phyloP scores from a whole-genome alignment of 495 filamentous ascomycete genomes.

The Tirmania nivea region DNA sequence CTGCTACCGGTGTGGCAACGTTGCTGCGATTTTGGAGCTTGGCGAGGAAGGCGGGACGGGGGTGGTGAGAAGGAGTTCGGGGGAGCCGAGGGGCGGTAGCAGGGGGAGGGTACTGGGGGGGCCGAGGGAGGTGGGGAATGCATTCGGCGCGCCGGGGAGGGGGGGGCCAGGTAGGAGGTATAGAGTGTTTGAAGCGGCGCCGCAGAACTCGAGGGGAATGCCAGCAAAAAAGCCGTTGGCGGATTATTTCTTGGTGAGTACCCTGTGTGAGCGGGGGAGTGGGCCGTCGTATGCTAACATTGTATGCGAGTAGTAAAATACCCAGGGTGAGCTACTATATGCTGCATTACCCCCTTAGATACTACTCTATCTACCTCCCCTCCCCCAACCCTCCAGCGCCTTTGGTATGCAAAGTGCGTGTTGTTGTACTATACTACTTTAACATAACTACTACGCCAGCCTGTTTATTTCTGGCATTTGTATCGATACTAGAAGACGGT shows the following conservation, averaged over 20 bases:
- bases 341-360: too few species aligned
- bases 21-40: conserved; percentile 83
- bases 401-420: too few species aligned
- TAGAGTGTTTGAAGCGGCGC: conserved; percentile 87
- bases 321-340: too few species aligned
- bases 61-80: conserved; percentile 55
- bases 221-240: conserved; percentile 96
- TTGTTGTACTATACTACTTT: too few species aligned
- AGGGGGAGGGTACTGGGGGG: conserved; percentile 6
- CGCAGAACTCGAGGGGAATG: conserved; percentile 93
- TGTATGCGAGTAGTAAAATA: too few species aligned
- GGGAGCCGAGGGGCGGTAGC: conserved; percentile 34
- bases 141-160: conserved; percentile 24
- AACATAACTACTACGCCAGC: too few species aligned
- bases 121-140: conserved; percentile 19
- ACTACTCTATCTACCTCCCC: too few species aligned
- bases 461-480: too few species aligned
- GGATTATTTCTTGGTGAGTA: conserved; percentile 62
- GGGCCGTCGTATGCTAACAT: too few species aligned
- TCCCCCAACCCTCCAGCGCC: too few species aligned
- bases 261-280: neutral
- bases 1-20: conserved; percentile 94
- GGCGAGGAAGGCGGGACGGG: conserved; percentile 55
- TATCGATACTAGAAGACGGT: too few species aligned
- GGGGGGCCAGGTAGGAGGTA: conserved; percentile 74